Evolutionary conservation across 73 alveolate genomes (phyloP).

Genomic region (Tetrahymena thermophila): DNA sequence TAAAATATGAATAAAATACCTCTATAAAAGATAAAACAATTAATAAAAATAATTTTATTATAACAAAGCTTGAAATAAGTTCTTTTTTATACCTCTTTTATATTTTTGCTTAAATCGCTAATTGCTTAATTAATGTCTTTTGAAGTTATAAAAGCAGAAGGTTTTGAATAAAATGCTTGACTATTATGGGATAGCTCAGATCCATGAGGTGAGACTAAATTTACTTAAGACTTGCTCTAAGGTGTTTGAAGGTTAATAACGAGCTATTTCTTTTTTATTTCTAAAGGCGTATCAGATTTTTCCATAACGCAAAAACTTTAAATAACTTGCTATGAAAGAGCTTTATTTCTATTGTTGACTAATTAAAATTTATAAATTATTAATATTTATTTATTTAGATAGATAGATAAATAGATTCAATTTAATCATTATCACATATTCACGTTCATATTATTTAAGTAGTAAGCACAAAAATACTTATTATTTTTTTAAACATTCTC

Average conservation of each 20-base stretch:
- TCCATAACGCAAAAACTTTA: not conserved
- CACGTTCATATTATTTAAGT: not conserved
- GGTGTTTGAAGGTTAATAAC: not conserved
- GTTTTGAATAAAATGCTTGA: not conserved
- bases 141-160: not conserved
- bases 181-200: not conserved
- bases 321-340: not conserved
- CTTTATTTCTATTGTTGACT: not conserved
- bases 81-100: not conserved
- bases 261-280: not conserved
- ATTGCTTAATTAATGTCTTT: not conserved
- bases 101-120: not conserved
- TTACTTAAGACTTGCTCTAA: not conserved
- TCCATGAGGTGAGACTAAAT: not conserved
- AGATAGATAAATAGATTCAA: not conserved
- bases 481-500: no score
- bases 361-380: no score
- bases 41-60: not conserved
- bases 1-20: not conserved
- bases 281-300: not conserved
- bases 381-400: not conserved
- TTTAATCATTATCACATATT: not conserved
- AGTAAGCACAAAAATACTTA: not conserved
- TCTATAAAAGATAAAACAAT: not conserved
- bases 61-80: not conserved